These are phyloP conservation scores for Pseudogymnoascus sp. DNA, from an alignment of 2,329 filamentous ascomycete genomes.

Conservation along the genomic window DNA sequence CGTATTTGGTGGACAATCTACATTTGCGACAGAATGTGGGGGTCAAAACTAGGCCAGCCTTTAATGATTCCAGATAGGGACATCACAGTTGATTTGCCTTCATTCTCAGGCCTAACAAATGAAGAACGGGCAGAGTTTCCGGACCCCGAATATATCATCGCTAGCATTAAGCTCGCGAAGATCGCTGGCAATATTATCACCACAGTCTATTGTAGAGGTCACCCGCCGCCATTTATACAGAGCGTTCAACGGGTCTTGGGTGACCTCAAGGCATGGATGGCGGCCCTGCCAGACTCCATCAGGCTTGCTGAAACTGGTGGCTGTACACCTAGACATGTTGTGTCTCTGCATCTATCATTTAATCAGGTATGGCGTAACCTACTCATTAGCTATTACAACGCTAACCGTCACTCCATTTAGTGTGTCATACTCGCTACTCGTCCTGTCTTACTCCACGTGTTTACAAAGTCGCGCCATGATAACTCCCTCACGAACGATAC, in stretches of 20 bases:
- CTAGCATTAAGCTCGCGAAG: constrained; percentile 32
- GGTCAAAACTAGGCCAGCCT: constrained; percentile 39
- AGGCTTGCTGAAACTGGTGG: constrained; percentile 26
- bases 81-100: constrained; percentile 36
- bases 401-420: background rate
- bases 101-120: constrained; percentile 25
- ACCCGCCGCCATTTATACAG: constrained; percentile 13
- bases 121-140: constrained; percentile 28
- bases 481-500: background rate
- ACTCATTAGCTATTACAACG: background rate
- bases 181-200: constrained; percentile 27
- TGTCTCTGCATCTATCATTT: background rate
- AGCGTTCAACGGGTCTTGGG: constrained; percentile 30
- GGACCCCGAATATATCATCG: constrained; percentile 30
- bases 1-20: constrained; percentile 38
- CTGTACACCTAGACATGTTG: constrained; percentile 23
- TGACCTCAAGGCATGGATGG: constrained; percentile 30
- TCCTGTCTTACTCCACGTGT: background rate
- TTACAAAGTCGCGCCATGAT: background rate
- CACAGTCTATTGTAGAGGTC: constrained; percentile 11
- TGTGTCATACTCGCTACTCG: background rate
- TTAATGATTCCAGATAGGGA: constrained; percentile 40
- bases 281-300: constrained; percentile 27
- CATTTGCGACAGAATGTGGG: constrained; percentile 39
- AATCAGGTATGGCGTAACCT: background rate